phyloP scores from a whole-genome alignment of 495 filamentous ascomycete species.

The Podospora bellae-mahoneyi region DNA sequence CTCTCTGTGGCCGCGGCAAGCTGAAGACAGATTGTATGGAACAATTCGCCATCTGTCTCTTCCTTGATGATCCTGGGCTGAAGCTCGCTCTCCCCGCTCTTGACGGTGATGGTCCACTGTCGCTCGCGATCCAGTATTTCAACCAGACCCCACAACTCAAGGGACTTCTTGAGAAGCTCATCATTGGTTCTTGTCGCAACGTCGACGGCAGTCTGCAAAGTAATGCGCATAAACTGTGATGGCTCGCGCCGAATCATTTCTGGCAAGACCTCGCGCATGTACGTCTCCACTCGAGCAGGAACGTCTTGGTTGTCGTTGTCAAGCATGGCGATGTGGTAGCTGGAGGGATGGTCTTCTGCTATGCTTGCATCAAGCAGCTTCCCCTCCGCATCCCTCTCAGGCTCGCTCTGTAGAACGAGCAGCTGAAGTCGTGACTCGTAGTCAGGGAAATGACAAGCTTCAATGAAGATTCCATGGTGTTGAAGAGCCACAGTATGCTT shows the following conservation, averaged over 20 bases:
- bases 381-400: constrained; percentile 39
- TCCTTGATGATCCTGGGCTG: constrained; percentile 39
- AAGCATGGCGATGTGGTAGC: constrained; percentile 52
- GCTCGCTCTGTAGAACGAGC: constrained; percentile 51
- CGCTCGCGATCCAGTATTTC: constrained; percentile 68
- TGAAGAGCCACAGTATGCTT: constrained; percentile 56
- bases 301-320: constrained; percentile 68
- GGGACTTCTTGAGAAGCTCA: constrained; percentile 58
- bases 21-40: constrained; percentile 60
- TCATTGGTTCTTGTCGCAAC: constrained; percentile 58
- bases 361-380: constrained; percentile 38
- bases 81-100: constrained; percentile 28
- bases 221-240: constrained; percentile 65
- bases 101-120: constrained; percentile 58
- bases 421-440: constrained; percentile 51
- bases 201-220: constrained; percentile 56
- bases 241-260: constrained; percentile 62
- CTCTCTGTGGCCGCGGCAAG: constrained; percentile 72
- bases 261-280: constrained; percentile 62
- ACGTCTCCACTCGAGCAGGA: constrained; percentile 61
- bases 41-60: constrained; percentile 43
- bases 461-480: constrained; percentile 58
- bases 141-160: constrained; percentile 75
- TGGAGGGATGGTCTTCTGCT: constrained; percentile 29
- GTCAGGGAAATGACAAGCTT: constrained; percentile 66